Evolutionary conservation across 2,329 filamentous ascomycete species (phyloP).

Genomic region (Aspergillus quadricinctus): DNA sequence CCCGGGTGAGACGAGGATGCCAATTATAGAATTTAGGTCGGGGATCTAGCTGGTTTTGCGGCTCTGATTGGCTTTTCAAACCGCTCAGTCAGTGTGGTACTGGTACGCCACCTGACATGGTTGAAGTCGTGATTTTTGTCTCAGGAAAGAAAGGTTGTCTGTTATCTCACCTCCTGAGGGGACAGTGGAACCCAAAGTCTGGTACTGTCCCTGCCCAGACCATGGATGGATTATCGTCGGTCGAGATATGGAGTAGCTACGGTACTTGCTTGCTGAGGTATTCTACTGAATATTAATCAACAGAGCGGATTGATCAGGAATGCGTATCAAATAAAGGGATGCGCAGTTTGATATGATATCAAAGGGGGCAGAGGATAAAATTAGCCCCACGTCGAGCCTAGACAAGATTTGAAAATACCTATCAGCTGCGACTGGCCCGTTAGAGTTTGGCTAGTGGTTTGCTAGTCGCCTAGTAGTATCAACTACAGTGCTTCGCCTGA

Average conservation of each 20-base stretch:
- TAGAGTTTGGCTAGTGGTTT: conserved; percentile 7
- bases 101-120: conserved; percentile 12
- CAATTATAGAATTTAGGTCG: conserved; percentile 19
- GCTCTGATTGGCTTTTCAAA: conserved; percentile 9
- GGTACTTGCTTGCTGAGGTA: not conserved
- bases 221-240: not conserved
- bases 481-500: not conserved
- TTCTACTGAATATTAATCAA: not conserved
- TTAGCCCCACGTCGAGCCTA: not conserved
- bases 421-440: not conserved
- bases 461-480: conserved; percentile 5
- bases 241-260: not conserved
- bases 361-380: not conserved
- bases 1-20: conserved; percentile 18
- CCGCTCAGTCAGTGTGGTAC: conserved; percentile 1
- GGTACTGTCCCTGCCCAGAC: not conserved
- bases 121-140: not conserved
- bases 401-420: conserved; percentile 1
- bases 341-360: not conserved
- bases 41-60: conserved; percentile 3
- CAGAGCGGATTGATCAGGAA: not conserved
- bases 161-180: not conserved
- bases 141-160: not conserved
- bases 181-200: not conserved
- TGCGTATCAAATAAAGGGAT: not conserved